These are phyloP conservation scores for Penicillium sp. DNA, from an alignment of 2,329 filamentous ascomycete species.

Conservation along the genomic window DNA sequence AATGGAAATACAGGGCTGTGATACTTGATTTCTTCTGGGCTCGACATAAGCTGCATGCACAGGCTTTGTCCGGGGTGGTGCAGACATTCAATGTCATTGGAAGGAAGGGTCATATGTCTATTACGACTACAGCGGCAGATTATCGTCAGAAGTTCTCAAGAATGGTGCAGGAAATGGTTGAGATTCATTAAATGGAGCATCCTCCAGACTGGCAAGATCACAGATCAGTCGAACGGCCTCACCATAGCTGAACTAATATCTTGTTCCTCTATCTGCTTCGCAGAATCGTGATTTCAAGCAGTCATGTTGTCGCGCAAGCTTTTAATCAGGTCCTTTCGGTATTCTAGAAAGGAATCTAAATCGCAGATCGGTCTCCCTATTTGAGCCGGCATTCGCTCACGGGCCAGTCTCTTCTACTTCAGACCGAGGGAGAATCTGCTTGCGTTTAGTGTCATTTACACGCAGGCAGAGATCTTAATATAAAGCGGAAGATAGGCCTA, in stretches of 20 bases:
- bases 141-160: slow-evolving; percentile 63
- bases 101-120: slow-evolving; percentile 71
- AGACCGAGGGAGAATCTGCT: too few relatives aligned
- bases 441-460: too few relatives aligned
- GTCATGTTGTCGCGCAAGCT: not conserved
- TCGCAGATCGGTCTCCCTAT: not conserved
- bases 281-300: not conserved
- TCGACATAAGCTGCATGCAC: slow-evolving; percentile 69
- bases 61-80: slow-evolving; percentile 67
- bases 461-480: too few relatives aligned
- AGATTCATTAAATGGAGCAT: slow-evolving; percentile 31
- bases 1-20: slow-evolving; percentile 68
- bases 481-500: too few relatives aligned
- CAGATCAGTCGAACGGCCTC: not conserved
- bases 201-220: not conserved
- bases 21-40: slow-evolving; percentile 80
- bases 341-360: not conserved
- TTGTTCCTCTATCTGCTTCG: not conserved
- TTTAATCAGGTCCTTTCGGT: not conserved
- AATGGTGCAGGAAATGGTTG: slow-evolving; percentile 55
- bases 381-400: too few relatives aligned
- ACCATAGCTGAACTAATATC: not conserved
- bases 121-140: slow-evolving; percentile 70
- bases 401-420: too few relatives aligned
- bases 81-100: slow-evolving; percentile 66